Evolutionary conservation across 768 basidiomycete genomes (phyloP), one percentile per base, ranked within the genome.

Genomic region (Tulasnella sp.): DNA sequence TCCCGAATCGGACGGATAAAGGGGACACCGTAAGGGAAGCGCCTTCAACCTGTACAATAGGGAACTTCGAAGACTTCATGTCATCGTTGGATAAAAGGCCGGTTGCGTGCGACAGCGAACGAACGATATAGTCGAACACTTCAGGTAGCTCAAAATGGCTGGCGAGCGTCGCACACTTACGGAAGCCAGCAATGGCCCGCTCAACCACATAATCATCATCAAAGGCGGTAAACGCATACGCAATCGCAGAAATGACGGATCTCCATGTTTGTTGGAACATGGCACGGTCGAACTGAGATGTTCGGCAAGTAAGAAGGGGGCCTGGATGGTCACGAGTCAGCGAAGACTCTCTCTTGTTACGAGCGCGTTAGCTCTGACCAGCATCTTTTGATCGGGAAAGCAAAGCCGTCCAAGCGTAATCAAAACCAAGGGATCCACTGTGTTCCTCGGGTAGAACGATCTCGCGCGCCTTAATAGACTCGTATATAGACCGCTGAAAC

Each of bases 361-460:
- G 30, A 3, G 11, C 48, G 32, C 29, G 32, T 19, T 51, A 52
- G 24, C 41, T 67, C 78, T 44, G 61, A 87, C 92, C 90, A 62
- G 90, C 82, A 68, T 83, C 83, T 58, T 83, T 78, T 47, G 93
- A 83, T 30, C 96, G 81, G 30, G 84, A 72, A 38, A 97, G 77
- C 9, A 99, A 76, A 65, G 97, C 93, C 69, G 96, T 97, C 96
- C 96, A 99, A 17, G 96, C 95, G 69, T 95, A 96, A 66, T 98
- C 96, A 69, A 99, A 99, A 8, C 96, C 96, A 47, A 95, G 79
- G 68, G 91, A 90, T 1, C 95, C 96, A 8, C 85, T 88, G 67
- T 99, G 96, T 66, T 99, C 96, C 71, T 97, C 93, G 0, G 96
- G 95, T 83, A 99, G 86, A 51, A 98, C 79, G 56, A 99, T 97